Percentiles rank a stretch among this genome's conserved stretches.
phyloP scores from a whole-genome alignment of 805 yeast species.

The Hanseniaspora lachancei region DNA sequence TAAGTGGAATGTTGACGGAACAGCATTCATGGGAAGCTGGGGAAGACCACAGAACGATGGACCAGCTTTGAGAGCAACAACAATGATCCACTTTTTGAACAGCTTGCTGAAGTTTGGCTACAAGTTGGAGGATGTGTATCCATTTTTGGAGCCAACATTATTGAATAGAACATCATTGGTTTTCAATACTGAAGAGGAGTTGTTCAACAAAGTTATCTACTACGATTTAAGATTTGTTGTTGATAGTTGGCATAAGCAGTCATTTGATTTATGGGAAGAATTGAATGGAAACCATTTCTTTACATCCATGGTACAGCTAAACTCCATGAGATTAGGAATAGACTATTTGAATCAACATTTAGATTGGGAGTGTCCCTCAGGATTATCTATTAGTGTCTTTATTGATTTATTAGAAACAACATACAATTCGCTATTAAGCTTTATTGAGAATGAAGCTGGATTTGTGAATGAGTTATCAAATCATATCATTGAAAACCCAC shows the following conservation, averaged over 20 bases:
- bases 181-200: constrained; percentile 24
- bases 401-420: constrained; percentile 16
- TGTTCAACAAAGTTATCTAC: constrained; percentile 43
- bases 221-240: constrained; percentile 59
- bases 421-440: constrained; percentile 19
- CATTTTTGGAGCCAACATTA: constrained; percentile 8
- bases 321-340: constrained; percentile 50
- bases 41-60: constrained; percentile 96
- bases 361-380: constrained; percentile 4
- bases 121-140: constrained; percentile 18
- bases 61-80: constrained; percentile 65
- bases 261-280: constrained; percentile 93
- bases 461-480: constrained; percentile 32
- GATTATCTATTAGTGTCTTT: constrained; percentile 13
- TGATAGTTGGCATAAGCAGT: constrained; percentile 45
- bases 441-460: constrained; percentile 25
- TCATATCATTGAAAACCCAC: constrained; percentile 62
- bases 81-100: constrained; percentile 45
- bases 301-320: constrained; percentile 61
- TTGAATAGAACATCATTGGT: constrained; percentile 1
- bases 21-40: constrained; percentile 57
- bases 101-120: constrained; percentile 27
- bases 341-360: not conserved
- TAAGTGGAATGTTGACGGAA: constrained; percentile 57
- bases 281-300: constrained; percentile 62